Conservation (phyloP, 805 yeast genomes). For the Scheffersomyces lignosus region DNA sequence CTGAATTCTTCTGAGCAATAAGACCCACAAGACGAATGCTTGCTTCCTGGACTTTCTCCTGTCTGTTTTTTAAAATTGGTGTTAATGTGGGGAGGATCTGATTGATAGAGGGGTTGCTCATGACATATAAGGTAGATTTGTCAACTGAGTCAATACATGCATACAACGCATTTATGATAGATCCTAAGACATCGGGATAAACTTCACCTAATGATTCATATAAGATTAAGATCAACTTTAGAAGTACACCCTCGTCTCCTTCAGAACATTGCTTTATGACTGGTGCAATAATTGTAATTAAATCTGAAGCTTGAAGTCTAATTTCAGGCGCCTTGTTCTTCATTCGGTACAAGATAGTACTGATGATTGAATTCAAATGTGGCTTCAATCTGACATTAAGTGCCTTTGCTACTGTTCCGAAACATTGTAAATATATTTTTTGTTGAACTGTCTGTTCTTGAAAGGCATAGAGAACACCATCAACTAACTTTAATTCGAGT, state of each 20-base stretch:
- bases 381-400: conserved; percentile 67
- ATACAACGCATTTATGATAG: conserved; percentile 70
- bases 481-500: conserved; percentile 67
- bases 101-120: conserved; percentile 67
- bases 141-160: conserved; percentile 63
- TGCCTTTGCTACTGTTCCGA: conserved; percentile 62
- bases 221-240: conserved; percentile 69
- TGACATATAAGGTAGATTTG: conserved; percentile 51
- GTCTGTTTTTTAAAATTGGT: conserved; percentile 86
- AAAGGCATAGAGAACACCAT: conserved; percentile 76
- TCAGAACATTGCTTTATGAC: conserved; percentile 60
- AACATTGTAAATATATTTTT: conserved; percentile 54
- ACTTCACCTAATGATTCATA: conserved; percentile 94
- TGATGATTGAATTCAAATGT: conserved; percentile 68
- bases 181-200: conserved; percentile 89
- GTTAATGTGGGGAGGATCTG: conserved; percentile 86
- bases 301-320: conserved; percentile 82
- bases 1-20: conserved; percentile 79
- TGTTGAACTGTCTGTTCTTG: conserved; percentile 74
- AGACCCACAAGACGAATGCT: conserved; percentile 77
- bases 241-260: conserved; percentile 57
- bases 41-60: conserved; percentile 86
- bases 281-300: conserved; percentile 65
- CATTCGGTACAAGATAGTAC: conserved; percentile 69
- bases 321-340: conserved; percentile 69